Base-by-base conservation (phyloP, 176 grass and related monocot genomes). In the Aegilops umbellulata region DNA sequence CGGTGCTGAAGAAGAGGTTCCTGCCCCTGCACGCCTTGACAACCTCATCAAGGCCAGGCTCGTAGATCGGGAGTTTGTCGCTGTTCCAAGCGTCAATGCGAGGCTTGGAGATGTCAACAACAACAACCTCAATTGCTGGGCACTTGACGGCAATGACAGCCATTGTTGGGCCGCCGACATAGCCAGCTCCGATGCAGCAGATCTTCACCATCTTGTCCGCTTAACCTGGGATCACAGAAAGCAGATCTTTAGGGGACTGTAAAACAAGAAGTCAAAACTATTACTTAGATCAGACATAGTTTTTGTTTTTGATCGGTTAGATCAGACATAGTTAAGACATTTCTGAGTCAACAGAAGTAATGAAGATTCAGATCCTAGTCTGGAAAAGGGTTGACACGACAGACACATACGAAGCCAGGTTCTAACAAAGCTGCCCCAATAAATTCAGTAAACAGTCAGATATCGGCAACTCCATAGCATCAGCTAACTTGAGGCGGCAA, bases 1-100 rank as follows among this genome's bases (percentile, higher is more conserved):
- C 83, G 19, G 91, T 95, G 88, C 88, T 91, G 86, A 95, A 95
- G 94, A 95, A 95, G 88, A 95, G 91, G 84, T 95, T 95, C 84
- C 30, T 90, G 80, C 87, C 86, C 47, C 91, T 86, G 94, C 94
- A 91, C 61, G 89, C 86, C 94, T 95, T 95, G 55, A 95, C 91
- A 20, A 95, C 91, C 3, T 95, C 94, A 42, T 95, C 94, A 0
- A 95, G 89, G 12, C 91, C 94, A 3, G 94, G 94, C 83, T 95
- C 94, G 10, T 91, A 95, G 77, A 95, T 95, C 0, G 94, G 94
- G 53, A 95, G 94, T 3, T 80, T 79, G 25, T 95, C 94, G 16
- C 94, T 95, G 86, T 95, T 95, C 94, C 94, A 95, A 23, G 94
- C 94, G 3, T 80, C 91, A 70, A 95, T 95, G 77, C 94, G 91